Conservation (phyloP, 148 eudicot genomes). For the Fagopyrum tataricum region DNA sequence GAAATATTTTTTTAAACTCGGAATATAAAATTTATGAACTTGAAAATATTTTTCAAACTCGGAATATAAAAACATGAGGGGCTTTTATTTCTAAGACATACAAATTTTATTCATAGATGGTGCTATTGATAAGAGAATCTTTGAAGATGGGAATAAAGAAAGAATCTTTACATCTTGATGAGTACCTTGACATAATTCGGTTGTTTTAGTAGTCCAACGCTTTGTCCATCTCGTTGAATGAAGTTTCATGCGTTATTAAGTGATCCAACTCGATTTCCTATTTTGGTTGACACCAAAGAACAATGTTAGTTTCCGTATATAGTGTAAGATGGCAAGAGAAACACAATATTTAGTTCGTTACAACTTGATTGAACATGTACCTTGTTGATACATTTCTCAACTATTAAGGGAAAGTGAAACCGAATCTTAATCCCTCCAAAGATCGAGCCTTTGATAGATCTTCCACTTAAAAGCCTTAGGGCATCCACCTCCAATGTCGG, state of each 20-base stretch:
- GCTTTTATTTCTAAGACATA: no score
- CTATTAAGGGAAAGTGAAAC: slow-evolving; percentile 34
- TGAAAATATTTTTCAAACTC: no score
- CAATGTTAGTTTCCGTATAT: neutral
- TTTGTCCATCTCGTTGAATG: slow-evolving; percentile 19
- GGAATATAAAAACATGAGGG: no score
- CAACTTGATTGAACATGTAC: slow-evolving; percentile 10
- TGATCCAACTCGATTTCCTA: slow-evolving; percentile 29
- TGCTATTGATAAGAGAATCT: no score
- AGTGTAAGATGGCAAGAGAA: neutral
- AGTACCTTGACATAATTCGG: slow-evolving; percentile 28
- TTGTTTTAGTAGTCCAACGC: slow-evolving; percentile 24
- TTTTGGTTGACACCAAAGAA: no score
- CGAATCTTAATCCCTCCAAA: slow-evolving; percentile 35
- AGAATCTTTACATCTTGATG: slow-evolving; percentile 15
- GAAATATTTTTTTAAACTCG: no score
- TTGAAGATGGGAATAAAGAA: no score
- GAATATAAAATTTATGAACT: no score
- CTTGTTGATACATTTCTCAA: slow-evolving; percentile 35
- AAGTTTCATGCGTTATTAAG: slow-evolving; percentile 23
- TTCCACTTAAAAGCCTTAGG: slow-evolving; percentile 22
- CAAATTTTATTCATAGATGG: no score
- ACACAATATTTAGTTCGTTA: neutral
- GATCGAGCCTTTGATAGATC: slow-evolving; percentile 32
- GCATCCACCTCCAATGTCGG: slow-evolving; percentile 15